Evolutionary conservation across 176 grass and related monocot species (phyloP).

Genomic region (Oryza nivara): DNA sequence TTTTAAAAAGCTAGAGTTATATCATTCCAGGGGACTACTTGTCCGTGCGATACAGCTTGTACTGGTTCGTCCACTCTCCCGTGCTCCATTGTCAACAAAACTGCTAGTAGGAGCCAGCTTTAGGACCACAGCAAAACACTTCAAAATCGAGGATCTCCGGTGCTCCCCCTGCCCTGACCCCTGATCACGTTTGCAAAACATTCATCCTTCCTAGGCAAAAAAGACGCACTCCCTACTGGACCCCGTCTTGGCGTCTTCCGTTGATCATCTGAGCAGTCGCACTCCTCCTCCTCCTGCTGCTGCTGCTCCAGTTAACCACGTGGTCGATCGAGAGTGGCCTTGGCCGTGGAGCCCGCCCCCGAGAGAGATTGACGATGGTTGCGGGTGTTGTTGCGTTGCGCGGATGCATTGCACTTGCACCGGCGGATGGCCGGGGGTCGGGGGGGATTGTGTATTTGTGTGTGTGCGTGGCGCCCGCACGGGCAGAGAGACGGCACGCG

Average conservation of each 20-base stretch:
- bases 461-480: not conserved
- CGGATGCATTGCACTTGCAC: conserved; percentile 40
- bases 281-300: no score
- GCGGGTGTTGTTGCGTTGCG: no score
- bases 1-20: no score
- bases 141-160: not conserved
- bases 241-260: not conserved
- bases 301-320: not conserved
- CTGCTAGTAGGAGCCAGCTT: not conserved
- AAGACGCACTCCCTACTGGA: not conserved
- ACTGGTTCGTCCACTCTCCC: not conserved
- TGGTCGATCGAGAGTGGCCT: not conserved
- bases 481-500: not conserved
- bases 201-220: conserved; percentile 27
- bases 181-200: conserved; percentile 10
- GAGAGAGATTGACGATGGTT: not conserved
- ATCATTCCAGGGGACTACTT: not conserved
- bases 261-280: not conserved
- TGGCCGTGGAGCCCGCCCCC: no score
- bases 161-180: not conserved
- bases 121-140: not conserved
- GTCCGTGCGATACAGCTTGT: not conserved
- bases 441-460: no score
- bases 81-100: not conserved
- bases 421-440: not conserved